Conservation (phyloP, 352 stramenopile species). For the Phytophthora sp. region DNA sequence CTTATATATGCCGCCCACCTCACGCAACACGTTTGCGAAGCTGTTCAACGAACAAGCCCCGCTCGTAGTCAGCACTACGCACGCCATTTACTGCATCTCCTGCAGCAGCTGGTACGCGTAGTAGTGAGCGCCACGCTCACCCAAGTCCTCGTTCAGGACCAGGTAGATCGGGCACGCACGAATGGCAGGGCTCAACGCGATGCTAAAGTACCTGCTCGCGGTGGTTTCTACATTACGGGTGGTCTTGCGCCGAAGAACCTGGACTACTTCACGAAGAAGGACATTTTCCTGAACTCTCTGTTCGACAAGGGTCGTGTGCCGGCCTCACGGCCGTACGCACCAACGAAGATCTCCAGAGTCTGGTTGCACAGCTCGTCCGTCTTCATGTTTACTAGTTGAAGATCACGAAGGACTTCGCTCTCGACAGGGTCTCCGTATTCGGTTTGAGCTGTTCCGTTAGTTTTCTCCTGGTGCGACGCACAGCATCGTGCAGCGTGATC, state of each 20-base stretch:
- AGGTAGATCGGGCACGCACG: constrained; percentile 77
- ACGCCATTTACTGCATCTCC: constrained; percentile 13
- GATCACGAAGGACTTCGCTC: constrained; percentile 69
- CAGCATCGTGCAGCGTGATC: constrained; percentile 13
- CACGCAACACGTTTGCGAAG: not conserved
- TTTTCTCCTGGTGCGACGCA: constrained; percentile 24
- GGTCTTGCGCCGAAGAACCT: constrained; percentile 96
- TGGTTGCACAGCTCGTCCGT: constrained; percentile 74
- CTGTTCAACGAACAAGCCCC: not conserved
- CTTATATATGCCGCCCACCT: not conserved
- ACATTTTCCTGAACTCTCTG: no score
- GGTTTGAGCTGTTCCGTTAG: constrained; percentile 54
- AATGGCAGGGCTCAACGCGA: constrained; percentile 74
- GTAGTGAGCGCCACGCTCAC: constrained; percentile 85
- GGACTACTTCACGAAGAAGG: constrained; percentile 94
- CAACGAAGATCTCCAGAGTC: constrained; percentile 93
- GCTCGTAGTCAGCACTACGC: no score
- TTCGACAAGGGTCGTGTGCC: constrained; percentile 91
- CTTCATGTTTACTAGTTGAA: constrained; percentile 83
- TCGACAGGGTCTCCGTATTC: constrained; percentile 61
- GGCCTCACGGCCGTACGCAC: constrained; percentile 63
- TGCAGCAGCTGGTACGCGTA: constrained; percentile 69
- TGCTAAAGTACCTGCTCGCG: constrained; percentile 66
- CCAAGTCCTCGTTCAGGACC: constrained; percentile 86
- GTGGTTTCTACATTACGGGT: constrained; percentile 94